Percentiles rank a stretch among this genome's conserved stretches.
phyloP scores from a whole-genome alignment of 2,329 filamentous ascomycete genomes.

The Colletotrichum phormii region DNA sequence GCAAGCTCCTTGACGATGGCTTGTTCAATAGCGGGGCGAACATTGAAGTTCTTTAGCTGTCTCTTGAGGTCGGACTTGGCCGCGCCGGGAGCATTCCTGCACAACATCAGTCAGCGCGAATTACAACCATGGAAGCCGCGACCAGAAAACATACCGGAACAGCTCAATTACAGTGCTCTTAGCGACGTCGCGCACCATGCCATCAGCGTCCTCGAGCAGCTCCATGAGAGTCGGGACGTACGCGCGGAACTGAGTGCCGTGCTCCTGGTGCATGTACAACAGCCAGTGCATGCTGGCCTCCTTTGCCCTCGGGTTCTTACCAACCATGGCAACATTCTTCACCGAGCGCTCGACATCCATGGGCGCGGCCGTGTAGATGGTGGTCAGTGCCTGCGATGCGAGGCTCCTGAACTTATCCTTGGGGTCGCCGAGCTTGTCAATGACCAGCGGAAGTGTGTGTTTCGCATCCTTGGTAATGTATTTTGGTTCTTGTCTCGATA shows the following conservation, averaged over 20 bases:
- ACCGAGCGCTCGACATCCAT: slow-evolving; percentile 84
- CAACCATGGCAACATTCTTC: slow-evolving; percentile 80
- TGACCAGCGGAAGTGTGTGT: slow-evolving; percentile 77
- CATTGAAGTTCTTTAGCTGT: slow-evolving; percentile 85
- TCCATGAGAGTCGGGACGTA: slow-evolving; percentile 89
- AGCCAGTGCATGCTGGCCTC: slow-evolving; percentile 89
- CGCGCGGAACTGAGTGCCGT: slow-evolving; percentile 81
- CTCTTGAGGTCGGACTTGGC: slow-evolving; percentile 91
- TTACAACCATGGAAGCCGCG: slow-evolving; percentile 44
- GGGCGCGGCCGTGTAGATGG: slow-evolving; percentile 78
- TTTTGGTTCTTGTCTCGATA: slow-evolving; percentile 86
- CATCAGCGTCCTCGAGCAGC: slow-evolving; percentile 90
- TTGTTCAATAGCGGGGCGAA: slow-evolving; percentile 86
- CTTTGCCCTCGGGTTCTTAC: slow-evolving; percentile 86
- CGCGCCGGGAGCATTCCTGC: slow-evolving; percentile 77
- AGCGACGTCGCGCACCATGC: slow-evolving; percentile 85
- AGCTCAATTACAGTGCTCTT: slow-evolving; percentile 88
- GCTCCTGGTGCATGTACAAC: slow-evolving; percentile 83
- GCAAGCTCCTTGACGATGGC: slow-evolving; percentile 82
- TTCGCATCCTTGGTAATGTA: slow-evolving; percentile 76
- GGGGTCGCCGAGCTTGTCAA: slow-evolving; percentile 88
- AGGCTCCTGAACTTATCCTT: slow-evolving; percentile 86
- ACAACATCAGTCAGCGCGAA: slow-evolving; percentile 86
- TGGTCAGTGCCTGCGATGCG: slow-evolving; percentile 80
- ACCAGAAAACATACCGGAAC: slow-evolving; percentile 71